These are phyloP conservation scores for Fistulifera solaris DNA, from an alignment of 108 stramenopile genomes.

Conservation along the genomic window DNA sequence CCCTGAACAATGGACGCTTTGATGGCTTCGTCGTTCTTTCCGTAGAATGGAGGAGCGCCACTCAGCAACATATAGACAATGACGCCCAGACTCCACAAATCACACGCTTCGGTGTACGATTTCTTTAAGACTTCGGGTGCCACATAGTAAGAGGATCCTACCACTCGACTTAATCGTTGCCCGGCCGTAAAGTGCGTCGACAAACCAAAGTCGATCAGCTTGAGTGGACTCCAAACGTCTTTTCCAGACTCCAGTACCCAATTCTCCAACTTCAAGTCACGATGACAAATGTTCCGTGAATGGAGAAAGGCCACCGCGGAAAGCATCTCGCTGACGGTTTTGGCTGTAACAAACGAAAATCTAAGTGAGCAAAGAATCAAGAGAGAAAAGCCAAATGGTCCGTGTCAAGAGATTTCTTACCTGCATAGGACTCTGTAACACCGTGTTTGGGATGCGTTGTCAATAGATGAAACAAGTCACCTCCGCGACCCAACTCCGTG, in stretches of 20 bases:
- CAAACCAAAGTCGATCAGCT: conserved; percentile 93
- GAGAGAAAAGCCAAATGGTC: neutral
- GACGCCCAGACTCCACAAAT: conserved; percentile 92
- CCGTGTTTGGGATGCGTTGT: conserved; percentile 91
- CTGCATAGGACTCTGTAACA: conserved; percentile 85
- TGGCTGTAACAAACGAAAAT: conserved; percentile 37
- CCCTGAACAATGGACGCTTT: conserved; percentile 84
- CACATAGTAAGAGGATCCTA: conserved; percentile 93
- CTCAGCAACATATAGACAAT: conserved; percentile 88
- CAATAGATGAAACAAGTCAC: conserved; percentile 84
- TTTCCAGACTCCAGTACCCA: conserved; percentile 89
- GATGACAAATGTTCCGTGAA: conserved; percentile 78
- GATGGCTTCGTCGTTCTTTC: conserved; percentile 84
- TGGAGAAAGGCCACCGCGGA: conserved; percentile 93
- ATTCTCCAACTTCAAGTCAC: conserved; percentile 94
- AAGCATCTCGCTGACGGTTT: conserved; percentile 87
- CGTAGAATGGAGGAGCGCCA: conserved; percentile 90
- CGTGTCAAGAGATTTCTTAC: conserved; percentile 29
- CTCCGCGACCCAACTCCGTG: conserved; percentile 84
- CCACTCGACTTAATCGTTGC: conserved; percentile 75
- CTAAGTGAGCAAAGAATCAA: neutral
- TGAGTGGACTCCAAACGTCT: conserved; percentile 85
- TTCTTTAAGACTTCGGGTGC: conserved; percentile 97
- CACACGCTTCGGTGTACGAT: conserved; percentile 92
- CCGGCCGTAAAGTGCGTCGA: conserved; percentile 88